These are phyloP conservation scores for Carex kokanica DNA, from an alignment of 176 grass and related monocot genomes.

Conservation along the genomic window DNA sequence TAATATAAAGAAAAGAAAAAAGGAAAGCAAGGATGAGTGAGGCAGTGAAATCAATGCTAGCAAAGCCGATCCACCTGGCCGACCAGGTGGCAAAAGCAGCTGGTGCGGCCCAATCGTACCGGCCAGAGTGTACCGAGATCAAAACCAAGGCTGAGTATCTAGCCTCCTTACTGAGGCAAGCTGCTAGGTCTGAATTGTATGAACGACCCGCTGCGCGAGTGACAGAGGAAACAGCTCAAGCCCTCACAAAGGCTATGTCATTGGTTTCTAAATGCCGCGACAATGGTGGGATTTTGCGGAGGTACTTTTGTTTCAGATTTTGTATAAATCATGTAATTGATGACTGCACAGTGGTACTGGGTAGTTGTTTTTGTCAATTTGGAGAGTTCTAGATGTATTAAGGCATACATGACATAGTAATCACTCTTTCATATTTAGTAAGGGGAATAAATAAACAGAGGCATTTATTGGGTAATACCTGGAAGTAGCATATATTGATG, in stretches of 20 bases:
- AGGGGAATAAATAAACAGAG: not conserved
- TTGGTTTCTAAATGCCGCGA: constrained; percentile 59
- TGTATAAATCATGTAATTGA: not conserved
- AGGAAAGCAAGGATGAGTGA: constrained; percentile 49
- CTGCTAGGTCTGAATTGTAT: constrained; percentile 72
- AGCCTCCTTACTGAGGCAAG: constrained; percentile 73
- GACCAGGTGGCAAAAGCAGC: constrained; percentile 73
- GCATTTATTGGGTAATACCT: not conserved
- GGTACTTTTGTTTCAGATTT: constrained; percentile 32
- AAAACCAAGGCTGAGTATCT: constrained; percentile 57
- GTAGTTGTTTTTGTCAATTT: not conserved
- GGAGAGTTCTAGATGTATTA: not conserved
- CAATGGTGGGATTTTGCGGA: constrained; percentile 54
- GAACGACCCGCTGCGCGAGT: constrained; percentile 74
- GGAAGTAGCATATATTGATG: not conserved
- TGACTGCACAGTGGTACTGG: not conserved
- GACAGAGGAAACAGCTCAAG: constrained; percentile 43
- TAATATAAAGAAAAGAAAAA: not conserved
- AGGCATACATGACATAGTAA: not conserved
- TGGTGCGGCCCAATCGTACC: constrained; percentile 42
- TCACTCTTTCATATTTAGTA: not conserved
- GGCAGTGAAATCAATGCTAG: constrained; percentile 61
- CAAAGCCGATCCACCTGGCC: constrained; percentile 76
- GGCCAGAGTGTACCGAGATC: constrained; percentile 62
- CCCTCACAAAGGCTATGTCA: constrained; percentile 48